Percentiles rank a stretch among this genome's conserved stretches.
Evolutionary conservation across 2,329 filamentous ascomycete genomes (phyloP).

Genomic region (Alternaria sp.): DNA sequence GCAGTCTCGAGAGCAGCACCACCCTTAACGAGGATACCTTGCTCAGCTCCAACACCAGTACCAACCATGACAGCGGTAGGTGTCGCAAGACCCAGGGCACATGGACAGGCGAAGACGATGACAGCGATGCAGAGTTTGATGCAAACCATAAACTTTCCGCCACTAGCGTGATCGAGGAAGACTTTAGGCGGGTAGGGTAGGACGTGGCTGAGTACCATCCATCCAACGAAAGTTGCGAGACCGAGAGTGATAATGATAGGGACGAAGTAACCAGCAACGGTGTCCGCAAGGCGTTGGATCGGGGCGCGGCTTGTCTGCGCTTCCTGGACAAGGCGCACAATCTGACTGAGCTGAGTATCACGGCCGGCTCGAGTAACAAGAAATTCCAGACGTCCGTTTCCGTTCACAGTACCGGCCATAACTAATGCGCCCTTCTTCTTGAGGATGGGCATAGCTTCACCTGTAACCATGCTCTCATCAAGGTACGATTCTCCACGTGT

Average conservation of each 20-base stretch:
- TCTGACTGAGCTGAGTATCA: slow-evolving; percentile 96
- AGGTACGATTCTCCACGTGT: slow-evolving; percentile 91
- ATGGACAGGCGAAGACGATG: slow-evolving; percentile 97
- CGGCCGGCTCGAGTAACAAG: slow-evolving; percentile 90
- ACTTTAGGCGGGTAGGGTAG: slow-evolving; percentile 86
- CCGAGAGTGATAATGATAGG: slow-evolving; percentile 88
- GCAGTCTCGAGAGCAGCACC: slow-evolving; percentile 90
- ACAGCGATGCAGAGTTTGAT: slow-evolving; percentile 98
- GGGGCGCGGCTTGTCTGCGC: slow-evolving; percentile 94
- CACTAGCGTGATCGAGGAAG: slow-evolving; percentile 80
- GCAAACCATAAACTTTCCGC: slow-evolving; percentile 95
- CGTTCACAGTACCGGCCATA: slow-evolving; percentile 96
- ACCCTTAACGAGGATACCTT: slow-evolving; percentile 97
- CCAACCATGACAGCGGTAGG: slow-evolving; percentile 99
- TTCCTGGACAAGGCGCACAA: slow-evolving; percentile 97
- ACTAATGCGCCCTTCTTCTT: slow-evolving; percentile 82
- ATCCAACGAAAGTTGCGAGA: slow-evolving; percentile 82
- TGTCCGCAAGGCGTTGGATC: slow-evolving; percentile 92
- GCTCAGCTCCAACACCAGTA: slow-evolving; percentile 93
- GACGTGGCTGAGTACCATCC: slow-evolving; percentile 95
- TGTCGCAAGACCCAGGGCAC: slow-evolving; percentile 92
- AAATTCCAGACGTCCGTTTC: slow-evolving; percentile 89
- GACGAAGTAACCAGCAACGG: slow-evolving; percentile 92
- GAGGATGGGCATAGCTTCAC: slow-evolving; percentile 93
- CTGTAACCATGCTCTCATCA: slow-evolving; percentile 98